phyloP scores from a whole-genome alignment of 1,284 basidiomycete genomes.

The Leccinum insigne region DNA sequence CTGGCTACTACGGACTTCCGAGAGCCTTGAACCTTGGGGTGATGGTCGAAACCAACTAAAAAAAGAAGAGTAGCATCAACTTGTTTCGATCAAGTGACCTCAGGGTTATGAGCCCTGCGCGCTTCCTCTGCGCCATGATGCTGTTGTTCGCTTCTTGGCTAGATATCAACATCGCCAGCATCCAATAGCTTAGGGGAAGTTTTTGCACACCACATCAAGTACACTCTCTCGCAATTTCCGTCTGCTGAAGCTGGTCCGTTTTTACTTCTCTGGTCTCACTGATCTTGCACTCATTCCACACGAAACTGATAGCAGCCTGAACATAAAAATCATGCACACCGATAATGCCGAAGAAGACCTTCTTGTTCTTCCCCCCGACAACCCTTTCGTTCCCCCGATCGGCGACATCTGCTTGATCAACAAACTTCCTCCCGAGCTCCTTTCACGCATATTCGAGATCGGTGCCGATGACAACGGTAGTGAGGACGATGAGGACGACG shows the following conservation, averaged over 20 bases:
- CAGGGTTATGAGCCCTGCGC: conserved; percentile 41
- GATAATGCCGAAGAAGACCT: conserved; percentile 2
- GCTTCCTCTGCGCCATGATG: conserved; percentile 42
- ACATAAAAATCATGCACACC: conserved; percentile 6
- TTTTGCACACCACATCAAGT: no score
- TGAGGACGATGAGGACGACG: conserved; percentile 22
- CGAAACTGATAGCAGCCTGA: neutral
- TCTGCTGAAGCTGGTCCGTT: conserved; percentile 6
- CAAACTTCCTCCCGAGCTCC: conserved; percentile 28
- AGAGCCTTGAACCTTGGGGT: no score
- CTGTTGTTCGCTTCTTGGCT: conserved; percentile 12
- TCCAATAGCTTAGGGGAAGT: neutral
- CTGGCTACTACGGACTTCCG: no score
- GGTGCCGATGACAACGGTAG: conserved; percentile 11
- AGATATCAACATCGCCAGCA: neutral
- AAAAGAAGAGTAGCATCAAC: conserved; percentile 29
- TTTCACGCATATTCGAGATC: conserved; percentile 30
- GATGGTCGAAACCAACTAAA: neutral
- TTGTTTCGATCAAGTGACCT: conserved; percentile 42
- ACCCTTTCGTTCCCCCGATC: conserved; percentile 26
- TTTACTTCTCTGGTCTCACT: neutral
- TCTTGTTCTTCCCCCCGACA: conserved; percentile 9
- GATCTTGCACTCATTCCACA: neutral
- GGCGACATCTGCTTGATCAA: conserved; percentile 23
- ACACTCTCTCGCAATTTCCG: neutral